phyloP scores from a whole-genome alignment of 148 eudicot species.

The Euryodendron excelsum region DNA sequence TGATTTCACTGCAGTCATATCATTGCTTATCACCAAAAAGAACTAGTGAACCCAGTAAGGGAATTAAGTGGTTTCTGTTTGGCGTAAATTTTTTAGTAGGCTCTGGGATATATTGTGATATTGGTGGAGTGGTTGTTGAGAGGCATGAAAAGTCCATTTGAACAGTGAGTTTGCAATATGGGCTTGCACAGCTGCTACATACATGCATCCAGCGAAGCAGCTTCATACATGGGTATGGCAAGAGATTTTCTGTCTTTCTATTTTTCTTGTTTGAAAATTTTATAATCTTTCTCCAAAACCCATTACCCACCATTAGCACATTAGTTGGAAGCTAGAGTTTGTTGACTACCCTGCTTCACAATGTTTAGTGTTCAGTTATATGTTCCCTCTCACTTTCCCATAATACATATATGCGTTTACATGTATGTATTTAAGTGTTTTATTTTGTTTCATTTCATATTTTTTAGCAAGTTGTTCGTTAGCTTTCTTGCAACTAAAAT shows the following conservation, averaged over 20 bases:
- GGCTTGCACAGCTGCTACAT: background rate
- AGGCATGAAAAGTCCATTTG: background rate
- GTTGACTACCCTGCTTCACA: background rate
- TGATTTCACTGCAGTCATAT: background rate
- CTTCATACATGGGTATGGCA: background rate
- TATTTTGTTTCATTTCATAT: too few species aligned
- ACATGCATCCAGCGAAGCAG: background rate
- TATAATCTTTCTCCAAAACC: background rate
- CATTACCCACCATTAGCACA: background rate
- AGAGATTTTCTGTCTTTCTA: background rate
- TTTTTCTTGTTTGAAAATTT: background rate
- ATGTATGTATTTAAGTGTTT: background rate
- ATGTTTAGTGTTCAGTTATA: background rate
- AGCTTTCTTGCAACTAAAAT: too few species aligned
- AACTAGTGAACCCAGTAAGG: background rate
- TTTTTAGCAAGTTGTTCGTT: too few species aligned
- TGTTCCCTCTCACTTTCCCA: background rate
- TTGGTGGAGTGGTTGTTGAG: background rate
- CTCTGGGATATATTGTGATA: constrained; percentile 2
- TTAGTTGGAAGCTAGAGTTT: background rate
- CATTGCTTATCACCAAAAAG: background rate
- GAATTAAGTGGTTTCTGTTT: background rate
- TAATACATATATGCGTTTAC: background rate
- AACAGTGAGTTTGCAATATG: background rate
- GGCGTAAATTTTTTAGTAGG: background rate